Evolutionary conservation across 495 filamentous ascomycete species (phyloP).

Genomic region (Xylaria telfairii): DNA sequence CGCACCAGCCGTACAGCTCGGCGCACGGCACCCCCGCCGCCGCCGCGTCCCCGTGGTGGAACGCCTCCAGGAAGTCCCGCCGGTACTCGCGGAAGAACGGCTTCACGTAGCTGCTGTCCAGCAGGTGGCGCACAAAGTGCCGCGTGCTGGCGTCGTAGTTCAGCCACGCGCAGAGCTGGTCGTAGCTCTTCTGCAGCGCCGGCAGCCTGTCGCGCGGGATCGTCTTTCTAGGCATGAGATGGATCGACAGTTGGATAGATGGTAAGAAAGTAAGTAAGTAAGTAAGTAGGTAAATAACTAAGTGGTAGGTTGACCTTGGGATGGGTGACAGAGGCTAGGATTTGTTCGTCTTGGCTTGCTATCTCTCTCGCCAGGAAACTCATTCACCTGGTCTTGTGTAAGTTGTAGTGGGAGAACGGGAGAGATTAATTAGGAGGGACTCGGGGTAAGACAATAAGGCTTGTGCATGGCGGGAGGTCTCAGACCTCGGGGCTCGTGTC

Average conservation of each 20-base stretch:
- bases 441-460: conserved; percentile 17
- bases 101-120: conserved; percentile 33
- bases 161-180: conserved; percentile 32
- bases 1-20: conserved; percentile 29
- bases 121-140: conserved; percentile 24
- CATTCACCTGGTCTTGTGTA: not conserved
- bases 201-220: conserved; percentile 32
- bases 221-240: conserved; percentile 15
- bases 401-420: not conserved
- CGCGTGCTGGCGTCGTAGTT: conserved; percentile 34
- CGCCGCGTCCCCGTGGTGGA: too few relatives aligned
- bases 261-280: too few relatives aligned
- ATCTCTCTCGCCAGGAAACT: not conserved
- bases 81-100: conserved; percentile 37
- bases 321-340: not conserved
- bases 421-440: not conserved
- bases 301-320: too few relatives aligned
- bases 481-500: not conserved
- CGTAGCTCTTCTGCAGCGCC: conserved; percentile 33
- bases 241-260: too few relatives aligned
- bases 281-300: too few relatives aligned
- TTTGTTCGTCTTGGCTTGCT: not conserved
- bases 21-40: conserved; percentile 27
- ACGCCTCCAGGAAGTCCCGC: conserved; percentile 32
- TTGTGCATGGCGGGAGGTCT: conserved; percentile 8